A percentile compares a stretch with the other conserved stretches of the same genome.
phyloP scores from a whole-genome alignment of 495 filamentous ascomycete species.

The Penicillium soppii region DNA sequence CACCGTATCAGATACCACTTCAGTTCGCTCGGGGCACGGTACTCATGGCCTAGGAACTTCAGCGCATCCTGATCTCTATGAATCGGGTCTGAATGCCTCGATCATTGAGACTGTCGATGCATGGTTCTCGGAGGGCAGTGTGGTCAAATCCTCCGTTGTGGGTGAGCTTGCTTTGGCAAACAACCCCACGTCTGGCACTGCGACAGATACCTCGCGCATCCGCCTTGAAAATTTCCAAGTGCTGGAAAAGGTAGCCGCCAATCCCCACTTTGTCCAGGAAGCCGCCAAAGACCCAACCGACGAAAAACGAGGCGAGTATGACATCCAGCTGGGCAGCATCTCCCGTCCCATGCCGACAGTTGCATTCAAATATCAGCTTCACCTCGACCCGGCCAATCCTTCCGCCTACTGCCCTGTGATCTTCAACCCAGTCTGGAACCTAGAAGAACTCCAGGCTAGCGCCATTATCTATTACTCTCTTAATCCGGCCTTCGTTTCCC shows the following conservation, averaged over 20 bases:
- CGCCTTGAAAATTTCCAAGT: constrained; percentile 85
- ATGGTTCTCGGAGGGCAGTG: constrained; percentile 70
- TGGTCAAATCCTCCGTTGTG: constrained; percentile 71
- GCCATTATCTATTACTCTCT: constrained; percentile 81
- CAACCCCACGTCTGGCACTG: constrained; percentile 57
- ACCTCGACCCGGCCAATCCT: constrained; percentile 63
- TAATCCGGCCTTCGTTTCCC: constrained; percentile 66
- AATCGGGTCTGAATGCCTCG: constrained; percentile 82
- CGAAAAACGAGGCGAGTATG: constrained; percentile 79
- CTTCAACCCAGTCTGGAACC: constrained; percentile 78
- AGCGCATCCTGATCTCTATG: constrained; percentile 79
- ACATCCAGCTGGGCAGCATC: constrained; percentile 67
- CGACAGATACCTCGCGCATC: constrained; percentile 59
- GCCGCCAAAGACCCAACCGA: constrained; percentile 35
- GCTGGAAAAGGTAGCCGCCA: constrained; percentile 94
- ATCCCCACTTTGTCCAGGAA: constrained; percentile 81
- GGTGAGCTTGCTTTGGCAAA: constrained; percentile 91
- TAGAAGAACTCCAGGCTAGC: constrained; percentile 76
- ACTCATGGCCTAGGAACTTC: constrained; percentile 59
- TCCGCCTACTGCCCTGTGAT: constrained; percentile 73
- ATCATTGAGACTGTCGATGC: constrained; percentile 89
- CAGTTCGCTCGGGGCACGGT: constrained; percentile 85
- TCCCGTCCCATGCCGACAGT: constrained; percentile 64
- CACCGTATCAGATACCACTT: constrained; percentile 81
- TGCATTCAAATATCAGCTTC: constrained; percentile 95